phyloP scores from a whole-genome alignment of 495 filamentous ascomycete genomes.

The Aspergillus heteromorphus region DNA sequence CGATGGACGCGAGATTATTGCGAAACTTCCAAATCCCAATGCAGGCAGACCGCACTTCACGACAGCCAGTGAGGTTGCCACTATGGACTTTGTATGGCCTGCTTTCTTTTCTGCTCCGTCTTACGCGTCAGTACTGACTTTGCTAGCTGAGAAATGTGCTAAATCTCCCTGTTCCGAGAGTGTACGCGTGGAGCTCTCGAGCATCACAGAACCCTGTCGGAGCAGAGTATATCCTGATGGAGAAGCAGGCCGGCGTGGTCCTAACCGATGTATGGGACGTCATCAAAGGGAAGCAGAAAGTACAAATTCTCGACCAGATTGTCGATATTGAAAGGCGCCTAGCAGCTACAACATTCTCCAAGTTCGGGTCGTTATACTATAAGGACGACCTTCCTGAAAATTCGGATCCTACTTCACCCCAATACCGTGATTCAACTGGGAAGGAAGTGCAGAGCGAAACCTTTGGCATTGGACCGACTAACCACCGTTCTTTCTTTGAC shows the following conservation, averaged over 20 bases:
- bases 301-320: conserved; percentile 23
- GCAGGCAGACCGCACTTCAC: conserved; percentile 30
- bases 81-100: conserved; percentile 35
- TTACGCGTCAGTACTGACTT: conserved; percentile 12
- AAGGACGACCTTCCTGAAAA: conserved; percentile 11
- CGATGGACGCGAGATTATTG: conserved; percentile 29
- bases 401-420: conserved; percentile 4
- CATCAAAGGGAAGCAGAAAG: conserved; percentile 20
- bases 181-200: conserved; percentile 27
- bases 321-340: conserved; percentile 25
- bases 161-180: conserved; percentile 23
- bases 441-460: conserved; percentile 15
- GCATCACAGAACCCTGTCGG: conserved; percentile 23
- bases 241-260: conserved; percentile 21
- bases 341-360: conserved; percentile 18
- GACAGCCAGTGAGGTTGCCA: conserved; percentile 38
- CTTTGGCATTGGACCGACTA: conserved; percentile 20
- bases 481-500: conserved; percentile 21
- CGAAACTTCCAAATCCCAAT: conserved; percentile 33
- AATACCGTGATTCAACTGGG: conserved; percentile 14
- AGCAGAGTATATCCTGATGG: conserved; percentile 33
- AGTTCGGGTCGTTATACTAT: conserved; percentile 26
- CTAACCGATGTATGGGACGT: conserved; percentile 20
- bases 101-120: conserved; percentile 4
- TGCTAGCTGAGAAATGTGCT: conserved; percentile 19